Base-by-base conservation (phyloP, 371 early-diverging fungal genomes). In the Zopfochytrium polystomum region DNA sequence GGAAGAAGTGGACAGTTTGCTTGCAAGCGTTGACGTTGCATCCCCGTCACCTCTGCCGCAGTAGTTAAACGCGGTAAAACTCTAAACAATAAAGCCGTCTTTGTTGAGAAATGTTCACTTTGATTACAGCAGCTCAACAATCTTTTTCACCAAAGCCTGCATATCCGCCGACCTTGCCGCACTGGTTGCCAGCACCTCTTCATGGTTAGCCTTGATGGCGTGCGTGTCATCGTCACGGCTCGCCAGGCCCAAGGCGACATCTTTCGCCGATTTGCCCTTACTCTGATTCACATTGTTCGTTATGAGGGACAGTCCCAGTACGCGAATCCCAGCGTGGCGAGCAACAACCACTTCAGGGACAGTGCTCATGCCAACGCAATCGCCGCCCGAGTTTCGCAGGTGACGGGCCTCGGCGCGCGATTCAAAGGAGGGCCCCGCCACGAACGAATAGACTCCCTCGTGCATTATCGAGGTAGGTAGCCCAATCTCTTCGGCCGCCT, bases 291-390 rank as follows among this genome's bases (percentile, higher is more conserved):
- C 94, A 31, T 75, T 78, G 74, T 95, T 93, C 48, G 96, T 93
- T 60, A 95, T 85, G 57, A 96, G 79, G 52, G 83, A 79, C 58
- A 95, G 67, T 20, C 92, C 95, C 50, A 96, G 74, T 0, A 93
- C 90, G 63, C 85, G 80, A 66, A 96, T 80, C 15, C 93, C 94
- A 31, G 87, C 85, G 76, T 96, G 96, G 54, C 88, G 85, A 18
- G 95, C 96, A 33, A 90, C 84, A n/a, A 93, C 73, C n/a, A 90
- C 88, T 73, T 96, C 96, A 18, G 95, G 95, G 2, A 92, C 86
- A n/a, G 96, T 95, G 45, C 89, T 89, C 96, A 96, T 96, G 35
- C 96, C 96, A 11, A 93, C 96, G 20, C 84, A 85, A 76, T 95
- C 96, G 25, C 85, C 95, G 47, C 93, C 93, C 0, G 65, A 52